Conservation (phyloP, 2,329 filamentous ascomycete species). For the Botrytis porri region DNA sequence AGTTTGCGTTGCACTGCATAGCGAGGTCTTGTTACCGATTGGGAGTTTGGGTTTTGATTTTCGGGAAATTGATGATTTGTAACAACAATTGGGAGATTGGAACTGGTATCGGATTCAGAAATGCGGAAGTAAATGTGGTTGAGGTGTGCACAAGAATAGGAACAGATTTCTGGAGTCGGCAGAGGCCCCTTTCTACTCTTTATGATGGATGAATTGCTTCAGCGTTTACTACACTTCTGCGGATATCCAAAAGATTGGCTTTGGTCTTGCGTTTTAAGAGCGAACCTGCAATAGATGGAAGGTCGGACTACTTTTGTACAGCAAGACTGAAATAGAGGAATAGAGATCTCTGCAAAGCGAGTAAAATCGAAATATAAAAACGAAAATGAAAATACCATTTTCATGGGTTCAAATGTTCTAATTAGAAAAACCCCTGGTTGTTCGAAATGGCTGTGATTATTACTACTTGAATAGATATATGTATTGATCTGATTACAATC, state of each 20-base stretch:
- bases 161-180: not conserved
- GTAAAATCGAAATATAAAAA: not conserved
- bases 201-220: not conserved
- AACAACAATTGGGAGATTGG: constrained; percentile 12
- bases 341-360: not conserved
- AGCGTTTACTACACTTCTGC: not conserved
- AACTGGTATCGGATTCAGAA: constrained; percentile 1
- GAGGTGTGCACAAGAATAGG: not conserved
- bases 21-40: not conserved
- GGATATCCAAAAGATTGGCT: not conserved
- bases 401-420: too few relatives aligned
- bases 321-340: not conserved
- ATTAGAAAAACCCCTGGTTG: not conserved
- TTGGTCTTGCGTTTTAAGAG: not conserved
- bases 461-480: not conserved
- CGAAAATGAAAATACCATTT: not conserved
- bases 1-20: constrained; percentile 15
- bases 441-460: not conserved
- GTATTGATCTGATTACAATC: too few relatives aligned
- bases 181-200: not conserved
- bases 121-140: not conserved
- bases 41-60: constrained; percentile 7
- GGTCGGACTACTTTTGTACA: not conserved
- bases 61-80: not conserved
- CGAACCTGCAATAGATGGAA: not conserved